Evolutionary conservation across 1,139 yeast genomes (phyloP), one percentile per base, ranked within the genome.

Genomic region (Blastobotrys illinoisensis): DNA sequence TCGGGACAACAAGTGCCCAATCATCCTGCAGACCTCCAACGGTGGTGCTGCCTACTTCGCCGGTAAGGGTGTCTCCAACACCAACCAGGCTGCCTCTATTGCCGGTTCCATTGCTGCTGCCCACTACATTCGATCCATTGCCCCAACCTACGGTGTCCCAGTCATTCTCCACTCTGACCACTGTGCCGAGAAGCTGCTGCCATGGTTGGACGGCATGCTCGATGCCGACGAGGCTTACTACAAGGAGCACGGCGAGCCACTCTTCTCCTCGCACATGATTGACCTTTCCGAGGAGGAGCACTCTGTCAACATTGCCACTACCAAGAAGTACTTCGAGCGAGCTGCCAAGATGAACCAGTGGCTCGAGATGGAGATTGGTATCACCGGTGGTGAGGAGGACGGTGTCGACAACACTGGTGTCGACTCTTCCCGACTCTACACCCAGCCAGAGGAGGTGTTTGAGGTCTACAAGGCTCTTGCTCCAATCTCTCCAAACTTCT

Each of bases 21-120:
- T 93, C 78, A 89, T 93, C 73, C 80, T 93, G 74, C 99, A 93
- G 80, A 83, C 93, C 66, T 93, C 99, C 61, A 91, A 93, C 77
- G 99, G 99, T 80, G 99, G 99, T 81, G 95, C 99, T 67, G 99
- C 98, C 63, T 95, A 82, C 89, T 93, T 93, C 75, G 99, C 98
- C 64, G 98, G 98, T 81, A 93, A 93, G 85, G 99, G 99, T 78
- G 91, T 95, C 67, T 82, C 82, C 75, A 95, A 93, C 87, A 81
- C 80, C 71, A 85, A 89, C 80, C 98, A 93, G 79, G 79, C 79
- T 69, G 99, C 98, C 61, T 86, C 99, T 58, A 88, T 93, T 76
- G 86, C 85, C 61, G 99, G 99, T 78, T 77, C 97, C 71, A 74
- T 93, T 73, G 97, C 99, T 70, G 99, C 98, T 70, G 99, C 97